Conservation (phyloP, 2,329 filamentous ascomycete genomes). For the Shiraia sp. region DNA sequence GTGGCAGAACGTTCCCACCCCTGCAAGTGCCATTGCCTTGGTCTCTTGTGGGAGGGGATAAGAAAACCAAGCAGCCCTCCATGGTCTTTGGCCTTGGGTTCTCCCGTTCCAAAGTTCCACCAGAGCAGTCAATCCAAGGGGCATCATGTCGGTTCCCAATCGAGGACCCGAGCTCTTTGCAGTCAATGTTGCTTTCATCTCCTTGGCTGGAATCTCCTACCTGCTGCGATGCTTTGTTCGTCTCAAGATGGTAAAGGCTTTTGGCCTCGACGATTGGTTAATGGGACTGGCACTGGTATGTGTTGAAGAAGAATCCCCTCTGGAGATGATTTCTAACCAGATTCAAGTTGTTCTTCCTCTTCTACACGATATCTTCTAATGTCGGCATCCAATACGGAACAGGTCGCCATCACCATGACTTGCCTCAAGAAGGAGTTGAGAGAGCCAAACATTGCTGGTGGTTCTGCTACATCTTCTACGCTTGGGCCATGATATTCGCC, state of each 20-base stretch:
- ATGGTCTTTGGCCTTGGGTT: constrained; percentile 7
- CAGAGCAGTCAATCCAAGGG: constrained; percentile 5
- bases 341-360: constrained; percentile 25
- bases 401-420: constrained; percentile 31
- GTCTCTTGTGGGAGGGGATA: constrained; percentile 15
- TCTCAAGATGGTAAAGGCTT: constrained; percentile 38
- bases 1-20: constrained; percentile 13
- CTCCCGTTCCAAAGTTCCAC: constrained; percentile 3
- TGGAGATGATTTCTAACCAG: constrained; percentile 3
- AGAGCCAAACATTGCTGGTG: constrained; percentile 37
- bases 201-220: constrained; percentile 29
- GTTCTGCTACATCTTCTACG: constrained; percentile 41
- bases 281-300: constrained; percentile 38
- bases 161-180: constrained; percentile 38
- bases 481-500: constrained; percentile 34
- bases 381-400: constrained; percentile 36
- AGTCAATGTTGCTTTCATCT: constrained; percentile 34
- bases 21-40: constrained; percentile 10
- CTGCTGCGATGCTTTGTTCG: constrained; percentile 36
- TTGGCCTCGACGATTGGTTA: constrained; percentile 41
- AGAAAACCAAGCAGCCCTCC: constrained; percentile 17
- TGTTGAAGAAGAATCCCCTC: not conserved
- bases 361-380: constrained; percentile 30
- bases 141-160: constrained; percentile 35
- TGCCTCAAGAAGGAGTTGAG: constrained; percentile 20